A percentile compares a stretch with the other conserved stretches of the same genome.
Evolutionary conservation across 2,329 filamentous ascomycete genomes (phyloP).

Genomic region (Allantophomopsis cytisporea): DNA sequence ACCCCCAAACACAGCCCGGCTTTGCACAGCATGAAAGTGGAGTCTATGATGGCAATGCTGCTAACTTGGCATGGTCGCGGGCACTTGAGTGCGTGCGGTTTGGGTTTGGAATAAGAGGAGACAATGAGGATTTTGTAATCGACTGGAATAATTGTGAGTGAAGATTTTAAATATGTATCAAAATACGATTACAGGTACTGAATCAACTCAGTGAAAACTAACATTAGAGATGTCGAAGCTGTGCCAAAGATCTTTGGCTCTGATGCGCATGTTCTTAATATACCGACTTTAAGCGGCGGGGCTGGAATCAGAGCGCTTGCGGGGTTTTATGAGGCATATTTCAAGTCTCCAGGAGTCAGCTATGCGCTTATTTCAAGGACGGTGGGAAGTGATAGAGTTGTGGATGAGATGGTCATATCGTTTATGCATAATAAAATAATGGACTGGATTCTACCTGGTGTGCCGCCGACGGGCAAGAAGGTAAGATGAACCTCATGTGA

Average conservation of each 20-base stretch:
- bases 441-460: constrained; percentile 46
- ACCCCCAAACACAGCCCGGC: constrained; percentile 34
- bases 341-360: no score
- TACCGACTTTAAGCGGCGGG: constrained; percentile 51
- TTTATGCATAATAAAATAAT: constrained; percentile 43
- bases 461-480: constrained; percentile 38
- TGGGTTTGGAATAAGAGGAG: constrained; percentile 49
- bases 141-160: no score
- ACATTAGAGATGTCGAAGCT: constrained; percentile 37
- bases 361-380: constrained; percentile 46
- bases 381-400: constrained; percentile 47
- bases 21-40: constrained; percentile 62
- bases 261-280: constrained; percentile 51
- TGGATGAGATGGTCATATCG: constrained; percentile 46
- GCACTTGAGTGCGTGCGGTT: constrained; percentile 43
- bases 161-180: no score
- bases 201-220: constrained; percentile 33
- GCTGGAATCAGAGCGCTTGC: constrained; percentile 43
- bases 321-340: constrained; percentile 26
- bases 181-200: background rate
- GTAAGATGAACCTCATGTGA: constrained; percentile 15
- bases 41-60: constrained; percentile 49
- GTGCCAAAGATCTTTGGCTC: constrained; percentile 51
- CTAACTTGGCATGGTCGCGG: constrained; percentile 56
- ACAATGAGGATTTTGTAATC: constrained; percentile 15